Evolutionary conservation across 805 yeast species (phyloP), one percentile per base, ranked within the genome.

Genomic region (Starmerella bacillaris): DNA sequence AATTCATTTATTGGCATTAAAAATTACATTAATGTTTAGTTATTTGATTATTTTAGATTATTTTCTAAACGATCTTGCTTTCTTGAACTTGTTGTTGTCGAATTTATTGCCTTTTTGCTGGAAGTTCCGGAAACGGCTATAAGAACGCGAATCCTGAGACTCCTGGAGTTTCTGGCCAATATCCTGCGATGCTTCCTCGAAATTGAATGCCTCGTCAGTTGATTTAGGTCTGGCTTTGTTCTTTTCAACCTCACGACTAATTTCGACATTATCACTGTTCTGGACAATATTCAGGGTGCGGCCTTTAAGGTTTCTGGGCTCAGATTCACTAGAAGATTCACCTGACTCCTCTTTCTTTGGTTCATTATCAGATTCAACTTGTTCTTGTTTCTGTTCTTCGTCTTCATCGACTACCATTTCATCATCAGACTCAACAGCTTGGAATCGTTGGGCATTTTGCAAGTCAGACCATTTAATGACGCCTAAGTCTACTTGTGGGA

Each of bases 181-280:
- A 4, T 52, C 49, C 1, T 42, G 31, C 6, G 36, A 33, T 1
- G 56, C 56, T 7, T 37, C 18, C 15, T 30, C 41, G 38, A 51
- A 54, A 33, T 54, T 58, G 26, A 47, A 49, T 5, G 50, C 50
- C 3, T 43, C 43, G 33, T 32, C 39, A 18, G 37, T 43, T 15
- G 16, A 18, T 0, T 30, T 27, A 15, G 30, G 27, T 7, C 30
- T n/a, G 6, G 35, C 16, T 28, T 35, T 24, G 21, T 30, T 14
- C 12, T 16, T 14, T 9, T 31, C 22, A 15, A 37, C 17, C 4
- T 29, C 26, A 5, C 35, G 8, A 11, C 37, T 28, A 17, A 37
- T 33, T 24, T 35, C 45, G 18, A 42, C 27, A 8, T 45, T 42
- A 12, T 45, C 50, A 16, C 31, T 14, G 8, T 29, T 16, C 14